Percentiles rank a stretch among this genome's conserved stretches.
These are phyloP conservation scores for Neurospora discreta DNA, from an alignment of 495 filamentous ascomycete species.

Conservation along the genomic window DNA sequence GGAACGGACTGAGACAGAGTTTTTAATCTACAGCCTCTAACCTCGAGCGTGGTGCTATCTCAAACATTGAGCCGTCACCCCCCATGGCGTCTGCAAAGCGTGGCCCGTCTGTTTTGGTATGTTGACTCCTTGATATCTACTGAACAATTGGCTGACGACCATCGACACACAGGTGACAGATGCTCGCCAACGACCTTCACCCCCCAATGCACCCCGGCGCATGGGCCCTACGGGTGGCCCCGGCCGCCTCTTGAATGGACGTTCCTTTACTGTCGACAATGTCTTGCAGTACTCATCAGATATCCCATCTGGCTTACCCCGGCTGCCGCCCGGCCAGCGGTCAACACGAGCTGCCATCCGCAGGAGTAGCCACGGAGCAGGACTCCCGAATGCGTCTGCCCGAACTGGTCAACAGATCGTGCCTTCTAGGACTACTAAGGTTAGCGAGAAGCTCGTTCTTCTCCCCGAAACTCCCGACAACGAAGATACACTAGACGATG, in stretches of 20 bases:
- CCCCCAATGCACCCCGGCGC: constrained; percentile 11
- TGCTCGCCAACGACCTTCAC: constrained; percentile 19
- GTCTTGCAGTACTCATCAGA: constrained; percentile 90
- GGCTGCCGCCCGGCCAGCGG: constrained; percentile 51
- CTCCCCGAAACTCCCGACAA: constrained; percentile 70
- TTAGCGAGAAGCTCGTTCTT: constrained; percentile 92
- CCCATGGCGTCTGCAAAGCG: constrained; percentile 24
- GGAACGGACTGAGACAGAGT: neutral
- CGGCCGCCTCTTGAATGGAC: constrained; percentile 40
- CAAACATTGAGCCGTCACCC: neutral
- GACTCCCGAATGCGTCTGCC: constrained; percentile 31
- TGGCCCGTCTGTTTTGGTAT: constrained; percentile 25
- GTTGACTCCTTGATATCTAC: neutral
- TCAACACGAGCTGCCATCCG: constrained; percentile 39
- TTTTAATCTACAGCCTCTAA: neutral
- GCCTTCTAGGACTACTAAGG: constrained; percentile 78
- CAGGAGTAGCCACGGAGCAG: constrained; percentile 24
- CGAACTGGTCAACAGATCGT: constrained; percentile 58
- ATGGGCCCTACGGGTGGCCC: neutral
- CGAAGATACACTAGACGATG: constrained; percentile 42
- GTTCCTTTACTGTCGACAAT: constrained; percentile 91
- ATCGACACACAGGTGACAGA: constrained; percentile 23
- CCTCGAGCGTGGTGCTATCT: neutral
- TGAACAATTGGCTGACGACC: neutral
- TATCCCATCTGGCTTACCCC: constrained; percentile 87